Conservation (phyloP, 2,329 filamentous ascomycete species). For the Cladosporium oxysporum region DNA sequence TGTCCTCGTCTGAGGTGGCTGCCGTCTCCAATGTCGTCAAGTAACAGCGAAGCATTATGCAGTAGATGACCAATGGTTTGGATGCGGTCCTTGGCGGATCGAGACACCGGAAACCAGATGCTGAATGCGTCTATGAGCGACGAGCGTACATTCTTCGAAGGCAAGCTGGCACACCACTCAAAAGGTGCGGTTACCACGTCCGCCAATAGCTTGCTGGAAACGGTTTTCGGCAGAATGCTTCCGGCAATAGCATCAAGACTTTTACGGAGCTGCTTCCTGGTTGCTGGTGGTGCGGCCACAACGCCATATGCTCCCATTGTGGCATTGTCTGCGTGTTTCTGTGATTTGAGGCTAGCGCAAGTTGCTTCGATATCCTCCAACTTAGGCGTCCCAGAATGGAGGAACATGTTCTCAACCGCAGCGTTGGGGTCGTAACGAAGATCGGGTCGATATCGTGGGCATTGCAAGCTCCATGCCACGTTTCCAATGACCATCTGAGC, state of each 20-base stretch:
- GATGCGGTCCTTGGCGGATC: neutral
- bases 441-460: neutral
- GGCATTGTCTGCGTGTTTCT: neutral
- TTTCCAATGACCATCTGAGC: neutral
- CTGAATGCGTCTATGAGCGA: constrained; percentile 4
- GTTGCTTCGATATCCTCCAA: neutral
- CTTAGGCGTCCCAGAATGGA: neutral
- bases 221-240: neutral
- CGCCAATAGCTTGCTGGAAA: neutral
- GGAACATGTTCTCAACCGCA: neutral
- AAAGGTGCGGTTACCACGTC: constrained; percentile 1
- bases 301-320: neutral
- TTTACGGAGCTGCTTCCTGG: neutral
- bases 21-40: constrained; percentile 5
- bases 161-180: neutral
- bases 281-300: neutral
- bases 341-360: neutral
- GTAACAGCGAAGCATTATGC: neutral
- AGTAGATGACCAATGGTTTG: neutral
- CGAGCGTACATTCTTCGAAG: neutral
- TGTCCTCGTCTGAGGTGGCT: neutral
- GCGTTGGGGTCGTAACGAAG: neutral
- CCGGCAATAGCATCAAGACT: neutral
- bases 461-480: neutral
- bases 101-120: neutral